Base-by-base conservation (phyloP, 2,329 filamentous ascomycete genomes). In the Colletotrichum sp. region DNA sequence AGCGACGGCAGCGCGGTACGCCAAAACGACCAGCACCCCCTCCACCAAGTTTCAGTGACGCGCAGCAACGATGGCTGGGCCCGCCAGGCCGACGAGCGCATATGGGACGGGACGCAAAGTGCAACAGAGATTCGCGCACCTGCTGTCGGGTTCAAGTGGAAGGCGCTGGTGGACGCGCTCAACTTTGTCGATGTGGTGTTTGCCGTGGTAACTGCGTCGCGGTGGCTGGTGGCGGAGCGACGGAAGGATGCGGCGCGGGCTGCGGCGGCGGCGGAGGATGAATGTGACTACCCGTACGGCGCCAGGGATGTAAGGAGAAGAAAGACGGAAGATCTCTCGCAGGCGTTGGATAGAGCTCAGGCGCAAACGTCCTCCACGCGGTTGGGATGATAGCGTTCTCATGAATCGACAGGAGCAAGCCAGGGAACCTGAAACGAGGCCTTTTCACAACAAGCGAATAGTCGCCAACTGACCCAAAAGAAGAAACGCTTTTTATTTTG, bases 101-200 rank as follows among this genome's bases (percentile, higher is more conserved):
- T 32, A 13, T n/a, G 26, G 59, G 8, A 62, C 59, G 10, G n/a
- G 4, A 21, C 10, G 26, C 16, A n/a, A 0, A 34, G 13, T 32
- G 0, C 28, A 4, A 1, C 9, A 13, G 59, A 62, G 0, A 5
- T 2, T 1, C 8, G 8, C 21, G 21, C 2, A 7, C 28, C 18
- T 0, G 16, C 28, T 34, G 59, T 0, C 28, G 28, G 59, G 0
- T 62, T 62, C 59, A 32, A 15, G 28, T 34, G 59, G 59, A n/a
- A 32, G 59, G 59, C 59, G 21, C 13, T 62, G 12, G 28, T 62
- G 18, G 59, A 62, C 28, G 59, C 59, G 30, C 16, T 62, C 15
- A 62, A 34, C 59, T 62, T 62, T 16, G 26, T 62, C 2, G 59
- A 62, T 3, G 18, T 34, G 1, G 28, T 62, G 10, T 62, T 2